Evolutionary conservation across 2,329 filamentous ascomycete species (phyloP), one percentile per base, ranked within the genome.

Genomic region (Venturia nashicola): DNA sequence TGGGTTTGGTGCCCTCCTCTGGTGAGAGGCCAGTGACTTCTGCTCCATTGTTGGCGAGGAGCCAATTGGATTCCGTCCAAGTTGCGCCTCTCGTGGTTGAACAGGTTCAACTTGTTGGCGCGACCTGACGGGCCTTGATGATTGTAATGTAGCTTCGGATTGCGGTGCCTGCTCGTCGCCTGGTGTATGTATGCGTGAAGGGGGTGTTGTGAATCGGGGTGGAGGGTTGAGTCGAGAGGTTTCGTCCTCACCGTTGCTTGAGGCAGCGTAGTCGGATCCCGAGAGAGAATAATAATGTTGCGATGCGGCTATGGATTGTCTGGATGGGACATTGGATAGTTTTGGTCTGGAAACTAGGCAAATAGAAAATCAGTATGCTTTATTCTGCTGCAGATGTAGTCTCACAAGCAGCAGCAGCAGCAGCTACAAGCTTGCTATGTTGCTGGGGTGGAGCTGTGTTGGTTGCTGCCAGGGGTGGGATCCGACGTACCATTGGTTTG

Each of bases 231-330:
- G 36, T 51, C 46, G 40, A 9, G 36, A 34, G 36, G 34, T 42
- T 16, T 60, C 62, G 43, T 55, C 59, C 8, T 44, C 59, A n/a
- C n/a, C 43, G 32, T 40, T 42, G 34, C 32, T 42, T 27, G 54
- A 46, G n/a, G 46, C 32, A 18, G 57, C 57, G 59, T 54, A 34
- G 59, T 65, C 32, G 20, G 36, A 40, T 40, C 75, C 75, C 51
- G 76, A 77, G 64, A 79, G 70, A 65, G 77, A 79, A 71, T 78
- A 80, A 73, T 79, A 81, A 70, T 79, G 78, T 69, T 80, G 77
- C 23, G 76, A 79, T 32, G 77, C 79, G 48, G 77, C 74, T 66
- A 80, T 74, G 67, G 76, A 79, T 67, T 78, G 77, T 66, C 77
- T 73, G 3, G 78, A 80, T 63, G 68, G 66, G 57, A 73, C 72